Conservation (phyloP, 441 rosid genomes). For the Dalechampia spathulata region DNA sequence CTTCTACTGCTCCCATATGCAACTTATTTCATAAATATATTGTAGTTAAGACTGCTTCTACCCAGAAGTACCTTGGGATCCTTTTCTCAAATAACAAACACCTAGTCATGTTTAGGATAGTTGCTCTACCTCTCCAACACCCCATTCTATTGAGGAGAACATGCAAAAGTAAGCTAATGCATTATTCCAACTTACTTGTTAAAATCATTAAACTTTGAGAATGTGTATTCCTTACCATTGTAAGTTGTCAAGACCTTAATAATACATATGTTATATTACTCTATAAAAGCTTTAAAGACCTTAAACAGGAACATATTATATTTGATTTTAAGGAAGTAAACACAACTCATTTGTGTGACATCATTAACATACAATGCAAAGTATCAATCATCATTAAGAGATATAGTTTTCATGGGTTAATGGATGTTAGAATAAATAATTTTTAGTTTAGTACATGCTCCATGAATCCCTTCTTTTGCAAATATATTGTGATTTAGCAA, state of each 20-base stretch:
- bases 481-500: too few relatives aligned
- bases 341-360: not conserved
- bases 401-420: too few relatives aligned
- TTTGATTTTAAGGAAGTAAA: not conserved
- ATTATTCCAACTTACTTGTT: not conserved
- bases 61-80: not conserved
- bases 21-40: not conserved
- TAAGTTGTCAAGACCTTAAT: not conserved
- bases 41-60: not conserved
- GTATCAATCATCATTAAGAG: not conserved
- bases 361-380: not conserved
- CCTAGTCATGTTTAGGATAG: not conserved
- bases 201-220: not conserved
- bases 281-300: not conserved
- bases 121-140: not conserved
- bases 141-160: not conserved
- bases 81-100: not conserved
- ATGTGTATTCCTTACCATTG: not conserved
- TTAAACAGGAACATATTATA: not conserved
- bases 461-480: too few relatives aligned
- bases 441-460: too few relatives aligned
- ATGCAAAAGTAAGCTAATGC: not conserved
- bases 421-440: too few relatives aligned
- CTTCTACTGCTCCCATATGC: not conserved
- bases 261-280: not conserved